Conservation (phyloP, 148 eudicot genomes). For the Heliamphora exappendiculata region DNA sequence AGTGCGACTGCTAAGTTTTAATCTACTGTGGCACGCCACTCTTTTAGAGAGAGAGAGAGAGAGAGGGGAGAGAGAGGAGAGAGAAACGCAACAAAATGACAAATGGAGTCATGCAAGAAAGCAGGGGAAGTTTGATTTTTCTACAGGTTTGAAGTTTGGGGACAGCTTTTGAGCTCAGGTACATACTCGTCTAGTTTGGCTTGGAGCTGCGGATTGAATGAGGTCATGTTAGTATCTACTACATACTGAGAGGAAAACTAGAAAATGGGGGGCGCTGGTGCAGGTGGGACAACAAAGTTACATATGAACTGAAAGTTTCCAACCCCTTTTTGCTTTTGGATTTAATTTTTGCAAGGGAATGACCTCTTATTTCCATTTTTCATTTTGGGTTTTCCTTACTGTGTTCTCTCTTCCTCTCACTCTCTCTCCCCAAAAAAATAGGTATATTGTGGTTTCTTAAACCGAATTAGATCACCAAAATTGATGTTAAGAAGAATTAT, state of each 20-base stretch:
- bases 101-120: constrained; percentile 7
- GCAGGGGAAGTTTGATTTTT: constrained; percentile 2
- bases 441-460: neutral
- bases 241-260: constrained; percentile 6
- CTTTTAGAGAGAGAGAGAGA: neutral
- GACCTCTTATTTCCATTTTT: neutral
- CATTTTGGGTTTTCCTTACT: neutral
- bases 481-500: too few relatives aligned
- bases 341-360: neutral
- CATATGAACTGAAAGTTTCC: constrained; percentile 22
- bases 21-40: neutral
- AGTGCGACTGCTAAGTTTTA: neutral
- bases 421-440: too few relatives aligned
- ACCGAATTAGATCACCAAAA: too few relatives aligned
- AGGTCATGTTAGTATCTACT: constrained; percentile 2
- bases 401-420: neutral
- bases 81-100: constrained; percentile 21
- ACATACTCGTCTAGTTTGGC: constrained; percentile 11
- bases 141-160: constrained; percentile 14
- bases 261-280: neutral
- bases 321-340: constrained; percentile 7
- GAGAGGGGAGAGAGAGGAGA: neutral
- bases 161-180: constrained; percentile 17
- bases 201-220: constrained; percentile 3
- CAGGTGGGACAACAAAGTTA: constrained; percentile 24